phyloP scores from a whole-genome alignment of 306 rosid species.

The Gastrolobium bilobum region DNA sequence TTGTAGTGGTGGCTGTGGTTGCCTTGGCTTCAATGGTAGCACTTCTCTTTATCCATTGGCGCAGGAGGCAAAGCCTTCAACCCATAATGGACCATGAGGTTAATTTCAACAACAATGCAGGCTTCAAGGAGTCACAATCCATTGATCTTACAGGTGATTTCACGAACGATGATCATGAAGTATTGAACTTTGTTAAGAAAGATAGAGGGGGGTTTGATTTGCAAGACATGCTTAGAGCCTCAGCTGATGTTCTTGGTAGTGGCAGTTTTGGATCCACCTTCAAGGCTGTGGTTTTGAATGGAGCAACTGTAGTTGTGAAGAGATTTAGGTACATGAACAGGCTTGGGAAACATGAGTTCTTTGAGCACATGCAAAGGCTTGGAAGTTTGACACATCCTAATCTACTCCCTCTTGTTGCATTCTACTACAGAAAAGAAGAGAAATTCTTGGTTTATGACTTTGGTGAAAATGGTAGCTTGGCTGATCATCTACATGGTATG shows the following conservation, averaged over 20 bases:
- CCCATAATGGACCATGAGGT: background rate
- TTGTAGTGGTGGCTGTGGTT: slow-evolving; percentile 43
- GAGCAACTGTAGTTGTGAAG: slow-evolving; percentile 74
- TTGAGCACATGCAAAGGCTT: slow-evolving; percentile 65
- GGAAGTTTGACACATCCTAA: slow-evolving; percentile 72
- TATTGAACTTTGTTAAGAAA: slow-evolving; percentile 59
- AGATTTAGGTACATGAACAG: slow-evolving; percentile 76
- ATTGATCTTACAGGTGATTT: slow-evolving; percentile 42
- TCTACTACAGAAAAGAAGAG: slow-evolving; percentile 63
- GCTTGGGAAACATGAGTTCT: slow-evolving; percentile 64
- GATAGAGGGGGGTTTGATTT: slow-evolving; percentile 60
- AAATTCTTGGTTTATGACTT: slow-evolving; percentile 62
- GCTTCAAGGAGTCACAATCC: slow-evolving; percentile 44
- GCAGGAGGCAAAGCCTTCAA: background rate
- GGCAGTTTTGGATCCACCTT: slow-evolving; percentile 82
- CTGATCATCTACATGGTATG: slow-evolving; percentile 71
- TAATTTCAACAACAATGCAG: slow-evolving; percentile 16
- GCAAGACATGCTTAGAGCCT: slow-evolving; percentile 73
- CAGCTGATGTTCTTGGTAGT: slow-evolving; percentile 79
- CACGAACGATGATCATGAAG: slow-evolving; percentile 51
- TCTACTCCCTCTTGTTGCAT: slow-evolving; percentile 62
- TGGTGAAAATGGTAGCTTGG: slow-evolving; percentile 64
- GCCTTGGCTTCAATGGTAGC: slow-evolving; percentile 44
- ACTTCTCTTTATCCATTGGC: slow-evolving; percentile 40
- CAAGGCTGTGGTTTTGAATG: slow-evolving; percentile 67